phyloP scores from a whole-genome alignment of 805 yeast genomes.

The Ascoidea tarda region DNA sequence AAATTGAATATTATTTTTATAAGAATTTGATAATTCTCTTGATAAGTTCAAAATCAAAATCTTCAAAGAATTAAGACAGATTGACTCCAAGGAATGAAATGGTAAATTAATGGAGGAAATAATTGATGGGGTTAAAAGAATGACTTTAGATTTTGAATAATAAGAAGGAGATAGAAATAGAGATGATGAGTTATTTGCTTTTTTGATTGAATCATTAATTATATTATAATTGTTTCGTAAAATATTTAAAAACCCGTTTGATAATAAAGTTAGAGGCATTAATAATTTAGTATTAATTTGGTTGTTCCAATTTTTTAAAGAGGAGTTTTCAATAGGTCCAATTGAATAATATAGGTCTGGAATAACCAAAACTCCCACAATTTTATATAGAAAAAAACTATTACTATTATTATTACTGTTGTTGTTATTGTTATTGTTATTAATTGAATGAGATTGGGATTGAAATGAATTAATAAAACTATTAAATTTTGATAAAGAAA shows the following conservation, averaged over 20 bases:
- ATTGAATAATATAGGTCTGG: slow-evolving; percentile 59
- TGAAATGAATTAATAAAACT: slow-evolving; percentile 19
- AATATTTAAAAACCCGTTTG: slow-evolving; percentile 40
- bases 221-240: slow-evolving; percentile 26
- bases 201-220: slow-evolving; percentile 15
- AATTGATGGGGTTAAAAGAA: slow-evolving; percentile 41
- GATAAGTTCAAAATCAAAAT: slow-evolving; percentile 23
- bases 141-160: slow-evolving; percentile 19
- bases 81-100: slow-evolving; percentile 49
- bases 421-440: neutral
- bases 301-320: slow-evolving; percentile 35
- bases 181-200: neutral
- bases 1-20: slow-evolving; percentile 27
- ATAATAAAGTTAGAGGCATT: slow-evolving; percentile 35
- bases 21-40: slow-evolving; percentile 20
- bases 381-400: slow-evolving; percentile 34
- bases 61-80: slow-evolving; percentile 31
- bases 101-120: slow-evolving; percentile 40
- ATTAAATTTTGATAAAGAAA: slow-evolving; percentile 35
- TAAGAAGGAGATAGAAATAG: neutral
- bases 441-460: neutral
- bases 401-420: slow-evolving; percentile 16
- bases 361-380: slow-evolving; percentile 53
- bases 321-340: slow-evolving; percentile 51
- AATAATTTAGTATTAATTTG: slow-evolving; percentile 30